Base-by-base conservation (phyloP, 805 yeast genomes). In the Saturnispora saitoi region DNA sequence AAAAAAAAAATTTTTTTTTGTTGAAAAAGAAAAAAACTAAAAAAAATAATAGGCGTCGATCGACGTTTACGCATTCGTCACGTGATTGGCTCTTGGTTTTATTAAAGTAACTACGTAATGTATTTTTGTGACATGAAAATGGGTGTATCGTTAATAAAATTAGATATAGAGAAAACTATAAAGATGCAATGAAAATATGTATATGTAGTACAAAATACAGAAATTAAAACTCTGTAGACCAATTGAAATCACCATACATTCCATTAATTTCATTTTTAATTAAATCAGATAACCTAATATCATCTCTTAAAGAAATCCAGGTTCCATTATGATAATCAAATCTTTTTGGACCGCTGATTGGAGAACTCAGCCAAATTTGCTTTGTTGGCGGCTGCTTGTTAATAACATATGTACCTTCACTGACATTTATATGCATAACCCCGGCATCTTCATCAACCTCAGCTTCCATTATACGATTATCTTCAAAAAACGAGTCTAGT, bases 311-410 rank as follows among this genome's bases (percentile, higher is more conserved):
- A 11, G 90, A 83, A 11, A 80, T 67, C 99, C 99, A 93, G 48
- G 72, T 69, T 3, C 85, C 86, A 38, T 78, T 74, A 39, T 84
- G 72, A 53, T 76, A 77, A 63, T 93, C 98, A 59, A 79, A 85
- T 55, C 85, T 68, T 60, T 89, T 88, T 5, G 99, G 99, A 0
- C 99, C 99, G 7, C 95, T 84, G 3, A 88, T 61, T 0, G 99
- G 99, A 40, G 95, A 85, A 51, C 95, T 80, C 47, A 91, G 73
- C 99, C 99, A 93, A 29, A 93, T 83, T 64, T 93, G 99, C 66
- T 86, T 84, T 67, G 89, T 93, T 3, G 99, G 97, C 1, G 99
- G 99, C 67, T 93, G 98, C 61, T 89, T 91, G 70, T 93, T 93
- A 61, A 93, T 82, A 28, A 93, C 95, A 62, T 93, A 93, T 0